Percentiles rank a stretch among this genome's conserved stretches.
Evolutionary conservation across 192 early-diverging fungal genomes (phyloP).

Genomic region (Backusella macrospora): DNA sequence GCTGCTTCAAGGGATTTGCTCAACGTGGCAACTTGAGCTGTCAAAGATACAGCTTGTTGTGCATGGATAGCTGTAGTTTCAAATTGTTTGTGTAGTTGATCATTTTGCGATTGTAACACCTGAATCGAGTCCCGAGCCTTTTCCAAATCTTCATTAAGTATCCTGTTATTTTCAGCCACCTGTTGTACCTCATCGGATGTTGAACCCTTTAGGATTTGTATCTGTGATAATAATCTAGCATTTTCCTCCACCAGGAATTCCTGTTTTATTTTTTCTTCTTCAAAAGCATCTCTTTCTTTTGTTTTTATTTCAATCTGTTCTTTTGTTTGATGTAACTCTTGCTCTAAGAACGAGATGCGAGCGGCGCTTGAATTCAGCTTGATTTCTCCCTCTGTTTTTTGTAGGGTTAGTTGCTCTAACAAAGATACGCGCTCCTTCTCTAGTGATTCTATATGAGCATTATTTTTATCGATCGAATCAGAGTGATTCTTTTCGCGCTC

Average conservation of each 20-base stretch:
- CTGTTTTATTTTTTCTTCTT: constrained; percentile 4
- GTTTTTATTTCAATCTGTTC: neutral
- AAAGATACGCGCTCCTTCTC: neutral
- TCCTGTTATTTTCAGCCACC: constrained; percentile 13
- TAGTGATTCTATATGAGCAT: neutral
- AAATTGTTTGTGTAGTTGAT: constrained; percentile 3
- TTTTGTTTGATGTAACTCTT: neutral
- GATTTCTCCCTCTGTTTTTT: neutral
- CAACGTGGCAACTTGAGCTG: neutral
- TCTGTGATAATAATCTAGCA: neutral
- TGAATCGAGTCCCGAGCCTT: constrained; percentile 1
- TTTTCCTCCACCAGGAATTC: neutral
- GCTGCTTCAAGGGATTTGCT: neutral
- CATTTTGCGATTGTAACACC: constrained; percentile 11
- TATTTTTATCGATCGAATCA: neutral
- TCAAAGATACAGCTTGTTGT: constrained; percentile 1
- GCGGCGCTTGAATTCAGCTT: neutral
- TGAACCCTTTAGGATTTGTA: constrained; percentile 10
- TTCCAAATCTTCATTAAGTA: constrained; percentile 4
- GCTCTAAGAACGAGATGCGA: neutral
- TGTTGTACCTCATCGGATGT: constrained; percentile 11
- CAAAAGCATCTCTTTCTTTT: neutral
- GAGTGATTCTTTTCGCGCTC: neutral
- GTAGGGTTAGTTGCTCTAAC: neutral
- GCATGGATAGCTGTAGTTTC: neutral